Conservation (phyloP, 345 rosid species). For the Populus deltoides region DNA sequence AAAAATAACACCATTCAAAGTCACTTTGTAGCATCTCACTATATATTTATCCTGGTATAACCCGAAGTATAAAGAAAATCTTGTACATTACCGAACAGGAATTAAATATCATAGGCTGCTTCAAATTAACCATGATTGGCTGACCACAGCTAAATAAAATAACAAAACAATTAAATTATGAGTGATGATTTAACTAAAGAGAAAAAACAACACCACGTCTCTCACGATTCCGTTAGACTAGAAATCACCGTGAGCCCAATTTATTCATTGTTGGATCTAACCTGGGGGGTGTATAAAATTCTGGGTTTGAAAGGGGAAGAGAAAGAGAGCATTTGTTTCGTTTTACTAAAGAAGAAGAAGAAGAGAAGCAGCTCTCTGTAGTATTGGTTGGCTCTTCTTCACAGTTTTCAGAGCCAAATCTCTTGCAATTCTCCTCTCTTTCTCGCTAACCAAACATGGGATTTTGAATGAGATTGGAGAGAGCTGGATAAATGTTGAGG, state of each 20-base stretch:
- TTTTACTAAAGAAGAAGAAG: slow-evolving; percentile 17
- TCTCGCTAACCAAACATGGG: slow-evolving; percentile 34
- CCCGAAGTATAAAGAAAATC: too few relatives aligned
- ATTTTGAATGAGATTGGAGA: not conserved
- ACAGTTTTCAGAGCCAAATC: slow-evolving; percentile 25
- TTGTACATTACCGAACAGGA: too few relatives aligned
- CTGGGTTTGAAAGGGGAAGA: slow-evolving; percentile 9
- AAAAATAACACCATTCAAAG: too few relatives aligned
- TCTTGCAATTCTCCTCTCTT: slow-evolving; percentile 29
- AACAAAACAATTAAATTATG: not conserved
- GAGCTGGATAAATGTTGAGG: slow-evolving; percentile 23
- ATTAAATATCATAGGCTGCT: not conserved
- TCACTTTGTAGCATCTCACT: too few relatives aligned
- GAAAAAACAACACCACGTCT: not conserved
- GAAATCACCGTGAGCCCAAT: not conserved
- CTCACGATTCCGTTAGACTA: slow-evolving; percentile 34
- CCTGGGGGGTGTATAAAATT: slow-evolving; percentile 12
- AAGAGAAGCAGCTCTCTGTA: not conserved
- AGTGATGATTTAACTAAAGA: not conserved
- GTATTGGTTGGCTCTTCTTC: slow-evolving; percentile 2
- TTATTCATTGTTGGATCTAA: slow-evolving; percentile 2
- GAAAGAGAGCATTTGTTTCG: slow-evolving; percentile 20
- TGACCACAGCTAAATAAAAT: slow-evolving; percentile 13
- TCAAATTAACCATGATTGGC: slow-evolving; percentile 19
- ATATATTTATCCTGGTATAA: too few relatives aligned